These are phyloP conservation scores for Phytopythium ostracodes DNA, from an alignment of 352 stramenopile species.

Conservation along the genomic window DNA sequence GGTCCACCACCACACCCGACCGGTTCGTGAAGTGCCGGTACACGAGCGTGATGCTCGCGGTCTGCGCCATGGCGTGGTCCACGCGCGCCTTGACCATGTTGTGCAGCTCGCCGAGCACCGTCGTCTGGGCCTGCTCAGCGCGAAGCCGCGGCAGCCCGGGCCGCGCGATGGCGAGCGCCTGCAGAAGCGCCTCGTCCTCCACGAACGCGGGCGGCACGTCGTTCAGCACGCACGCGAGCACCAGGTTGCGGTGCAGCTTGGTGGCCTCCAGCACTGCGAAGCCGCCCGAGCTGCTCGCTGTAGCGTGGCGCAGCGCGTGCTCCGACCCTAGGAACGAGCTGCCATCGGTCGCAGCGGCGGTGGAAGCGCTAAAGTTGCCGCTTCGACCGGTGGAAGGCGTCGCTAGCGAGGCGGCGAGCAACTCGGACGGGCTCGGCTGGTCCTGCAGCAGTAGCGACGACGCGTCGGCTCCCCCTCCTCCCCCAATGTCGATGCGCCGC, in stretches of 20 bases:
- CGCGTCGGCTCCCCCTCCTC: no score
- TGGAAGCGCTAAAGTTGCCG: not conserved
- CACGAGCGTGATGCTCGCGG: slow-evolving; percentile 26
- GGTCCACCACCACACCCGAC: slow-evolving; percentile 8
- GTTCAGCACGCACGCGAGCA: slow-evolving; percentile 38
- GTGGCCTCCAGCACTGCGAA: slow-evolving; percentile 8
- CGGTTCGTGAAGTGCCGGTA: slow-evolving; percentile 10
- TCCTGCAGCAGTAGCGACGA: not conserved
- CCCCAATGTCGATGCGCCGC: not conserved
- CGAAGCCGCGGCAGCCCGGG: slow-evolving; percentile 20
- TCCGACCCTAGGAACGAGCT: not conserved
- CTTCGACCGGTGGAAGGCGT: not conserved
- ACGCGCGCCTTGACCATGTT: slow-evolving; percentile 8
- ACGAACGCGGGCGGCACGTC: slow-evolving; percentile 29
- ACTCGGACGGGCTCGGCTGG: not conserved
- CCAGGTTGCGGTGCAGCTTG: slow-evolving; percentile 31
- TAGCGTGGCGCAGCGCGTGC: no score
- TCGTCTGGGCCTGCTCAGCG: slow-evolving; percentile 10
- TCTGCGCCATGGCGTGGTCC: slow-evolving; percentile 11
- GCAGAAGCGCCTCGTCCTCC: slow-evolving; percentile 30
- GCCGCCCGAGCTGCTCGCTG: not conserved
- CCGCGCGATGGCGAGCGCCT: slow-evolving; percentile 26
- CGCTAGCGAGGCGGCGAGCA: not conserved
- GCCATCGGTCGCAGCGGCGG: not conserved
- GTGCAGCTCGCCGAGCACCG: slow-evolving; percentile 21